Conservation (phyloP, 768 basidiomycete genomes). For the Piloderma croceum region DNA sequence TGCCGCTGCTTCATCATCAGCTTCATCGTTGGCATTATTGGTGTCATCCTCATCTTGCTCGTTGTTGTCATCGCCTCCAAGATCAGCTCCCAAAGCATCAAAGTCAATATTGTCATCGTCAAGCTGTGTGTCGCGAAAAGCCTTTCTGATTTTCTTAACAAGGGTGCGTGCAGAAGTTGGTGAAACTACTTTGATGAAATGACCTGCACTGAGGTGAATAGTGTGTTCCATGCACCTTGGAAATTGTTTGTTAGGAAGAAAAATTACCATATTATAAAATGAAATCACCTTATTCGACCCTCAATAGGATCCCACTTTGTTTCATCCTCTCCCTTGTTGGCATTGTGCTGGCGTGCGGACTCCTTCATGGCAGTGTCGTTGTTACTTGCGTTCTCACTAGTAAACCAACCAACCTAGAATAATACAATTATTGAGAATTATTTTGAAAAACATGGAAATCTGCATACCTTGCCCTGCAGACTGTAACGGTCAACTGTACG, state of each 20-base stretch:
- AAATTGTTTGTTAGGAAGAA: background rate
- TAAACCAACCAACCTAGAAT: constrained; percentile 9
- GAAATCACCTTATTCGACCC: constrained; percentile 7
- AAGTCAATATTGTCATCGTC: background rate
- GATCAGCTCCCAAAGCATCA: background rate
- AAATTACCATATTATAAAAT: no score
- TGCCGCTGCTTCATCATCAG: background rate
- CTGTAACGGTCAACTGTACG: constrained; percentile 7
- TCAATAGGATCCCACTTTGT: constrained; percentile 6
- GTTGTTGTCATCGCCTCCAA: constrained; percentile 6
- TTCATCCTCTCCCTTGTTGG: no score
- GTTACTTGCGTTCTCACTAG: constrained; percentile 10
- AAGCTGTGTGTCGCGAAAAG: constrained; percentile 2
- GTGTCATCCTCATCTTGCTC: no score
- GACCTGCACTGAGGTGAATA: constrained; percentile 7
- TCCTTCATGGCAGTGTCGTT: constrained; percentile 7
- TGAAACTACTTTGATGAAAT: constrained; percentile 7
- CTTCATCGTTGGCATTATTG: no score
- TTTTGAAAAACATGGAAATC: no score
- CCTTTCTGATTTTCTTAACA: constrained; percentile 5
- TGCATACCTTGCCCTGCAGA: constrained; percentile 1
- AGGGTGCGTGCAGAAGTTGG: constrained; percentile 5
- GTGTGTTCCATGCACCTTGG: constrained; percentile 13
- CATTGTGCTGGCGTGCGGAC: constrained; percentile 2
- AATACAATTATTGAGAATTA: no score